These are phyloP conservation scores for Aspergillus ochraceoroseus DNA, from an alignment of 2,329 filamentous ascomycete species.

Conservation along the genomic window DNA sequence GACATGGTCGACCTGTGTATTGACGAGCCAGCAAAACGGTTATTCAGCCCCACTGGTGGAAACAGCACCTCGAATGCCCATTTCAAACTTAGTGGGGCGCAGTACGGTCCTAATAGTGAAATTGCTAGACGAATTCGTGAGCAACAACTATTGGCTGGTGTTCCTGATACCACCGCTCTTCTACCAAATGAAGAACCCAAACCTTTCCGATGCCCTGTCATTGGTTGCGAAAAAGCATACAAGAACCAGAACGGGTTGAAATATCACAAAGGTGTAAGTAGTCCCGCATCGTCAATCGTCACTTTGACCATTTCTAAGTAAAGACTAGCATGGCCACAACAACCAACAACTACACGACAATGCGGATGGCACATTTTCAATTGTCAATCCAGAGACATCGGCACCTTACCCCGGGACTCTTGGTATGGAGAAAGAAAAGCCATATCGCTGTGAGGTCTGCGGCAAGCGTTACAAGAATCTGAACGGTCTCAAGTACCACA, in stretches of 20 bases:
- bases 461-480: slow-evolving; percentile 99
- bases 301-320: no score
- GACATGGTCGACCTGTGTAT: slow-evolving; percentile 63
- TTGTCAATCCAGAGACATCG: slow-evolving; percentile 93
- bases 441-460: slow-evolving; percentile 93
- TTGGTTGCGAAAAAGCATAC: slow-evolving; percentile 98
- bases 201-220: slow-evolving; percentile 94
- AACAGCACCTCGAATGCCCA: slow-evolving; percentile 64
- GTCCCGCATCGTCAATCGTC: no score
- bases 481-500: slow-evolving; percentile 94
- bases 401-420: slow-evolving; percentile 90
- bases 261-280: slow-evolving; percentile 67
- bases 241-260: slow-evolving; percentile 99
- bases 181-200: slow-evolving; percentile 82
- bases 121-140: slow-evolving; percentile 62
- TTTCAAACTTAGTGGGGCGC: slow-evolving; percentile 68
- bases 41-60: slow-evolving; percentile 79
- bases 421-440: slow-evolving; percentile 99
- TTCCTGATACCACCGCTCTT: slow-evolving; percentile 45
- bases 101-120: slow-evolving; percentile 72
- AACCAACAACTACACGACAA: slow-evolving; percentile 97
- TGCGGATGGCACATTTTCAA: slow-evolving; percentile 93
- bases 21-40: slow-evolving; percentile 87
- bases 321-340: slow-evolving; percentile 83
- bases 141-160: slow-evolving; percentile 58